Percentiles rank a stretch among this genome's conserved stretches.
phyloP scores from a whole-genome alignment of 2,329 filamentous ascomycete species.

The Tolypocladium cylindrosporum region DNA sequence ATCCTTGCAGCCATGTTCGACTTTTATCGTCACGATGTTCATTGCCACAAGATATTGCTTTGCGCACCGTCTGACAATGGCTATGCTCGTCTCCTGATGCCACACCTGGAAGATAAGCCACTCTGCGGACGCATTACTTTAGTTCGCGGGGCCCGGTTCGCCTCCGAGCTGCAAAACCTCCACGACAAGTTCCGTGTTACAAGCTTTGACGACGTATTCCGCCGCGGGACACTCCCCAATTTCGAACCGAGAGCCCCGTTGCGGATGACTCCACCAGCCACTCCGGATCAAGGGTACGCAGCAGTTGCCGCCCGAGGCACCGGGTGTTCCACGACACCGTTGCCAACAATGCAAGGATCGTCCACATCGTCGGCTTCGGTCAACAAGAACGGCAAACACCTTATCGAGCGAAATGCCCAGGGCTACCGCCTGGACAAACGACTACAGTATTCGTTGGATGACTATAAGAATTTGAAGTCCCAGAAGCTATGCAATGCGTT shows the following conservation, averaged over 20 bases:
- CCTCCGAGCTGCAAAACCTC: not conserved
- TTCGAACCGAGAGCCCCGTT: not conserved
- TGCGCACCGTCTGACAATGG: not conserved
- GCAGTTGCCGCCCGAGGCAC: not conserved
- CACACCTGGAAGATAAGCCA: not conserved
- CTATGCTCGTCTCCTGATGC: not conserved
- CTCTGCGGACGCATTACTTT: not conserved
- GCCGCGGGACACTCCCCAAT: not conserved
- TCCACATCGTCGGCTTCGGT: not conserved
- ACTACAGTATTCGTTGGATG: not conserved
- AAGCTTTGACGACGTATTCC: not conserved
- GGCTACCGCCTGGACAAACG: not conserved
- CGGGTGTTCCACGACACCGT: not conserved
- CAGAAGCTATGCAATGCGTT: not conserved
- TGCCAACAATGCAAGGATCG: not conserved
- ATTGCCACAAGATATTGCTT: not conserved
- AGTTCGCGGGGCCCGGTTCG: not conserved
- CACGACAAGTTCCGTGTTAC: not conserved
- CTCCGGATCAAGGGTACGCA: not conserved
- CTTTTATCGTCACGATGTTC: not conserved
- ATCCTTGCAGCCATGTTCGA: not conserved
- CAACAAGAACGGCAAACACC: not conserved
- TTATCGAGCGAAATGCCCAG: not conserved
- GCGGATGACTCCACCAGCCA: not conserved
- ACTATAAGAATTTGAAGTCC: not conserved